Evolutionary conservation across 371 early-diverging fungal genomes (phyloP).

Genomic region (Mucor ambiguus): DNA sequence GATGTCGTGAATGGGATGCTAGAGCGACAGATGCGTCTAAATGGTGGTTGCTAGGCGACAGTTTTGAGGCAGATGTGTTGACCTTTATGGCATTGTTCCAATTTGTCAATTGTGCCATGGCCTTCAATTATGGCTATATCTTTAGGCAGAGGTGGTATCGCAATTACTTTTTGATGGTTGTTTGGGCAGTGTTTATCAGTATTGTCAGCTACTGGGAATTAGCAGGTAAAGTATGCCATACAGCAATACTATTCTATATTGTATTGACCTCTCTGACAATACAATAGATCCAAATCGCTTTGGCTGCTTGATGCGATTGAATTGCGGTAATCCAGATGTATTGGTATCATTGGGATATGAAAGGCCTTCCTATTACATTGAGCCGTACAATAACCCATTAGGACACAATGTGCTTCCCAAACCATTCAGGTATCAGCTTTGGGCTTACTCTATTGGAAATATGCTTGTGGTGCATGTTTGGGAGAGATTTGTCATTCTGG

Average conservation of each 20-base stretch:
- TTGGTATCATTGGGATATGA: conserved; percentile 54
- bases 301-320: conserved; percentile 70
- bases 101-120: conserved; percentile 62
- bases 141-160: conserved; percentile 62
- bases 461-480: conserved; percentile 33
- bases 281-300: conserved; percentile 66
- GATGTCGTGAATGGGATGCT: conserved; percentile 74
- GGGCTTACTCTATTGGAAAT: conserved; percentile 46
- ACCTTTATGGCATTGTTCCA: conserved; percentile 61
- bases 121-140: conserved; percentile 68
- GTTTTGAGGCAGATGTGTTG: conserved; percentile 68
- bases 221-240: conserved; percentile 38
- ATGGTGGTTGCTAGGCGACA: conserved; percentile 85
- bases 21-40: conserved; percentile 58
- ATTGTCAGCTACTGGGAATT: conserved; percentile 65
- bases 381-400: conserved; percentile 57
- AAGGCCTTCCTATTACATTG: conserved; percentile 53
- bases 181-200: conserved; percentile 57
- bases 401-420: conserved; percentile 77
- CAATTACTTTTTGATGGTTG: conserved; percentile 60
- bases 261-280: background rate
- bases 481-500: conserved; percentile 43
- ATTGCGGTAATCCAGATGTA: conserved; percentile 69
- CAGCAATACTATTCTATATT: no score
- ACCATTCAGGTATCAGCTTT: conserved; percentile 60